Conservation (phyloP, 2,329 filamentous ascomycete species). For the Coniochaeta ligniaria region DNA sequence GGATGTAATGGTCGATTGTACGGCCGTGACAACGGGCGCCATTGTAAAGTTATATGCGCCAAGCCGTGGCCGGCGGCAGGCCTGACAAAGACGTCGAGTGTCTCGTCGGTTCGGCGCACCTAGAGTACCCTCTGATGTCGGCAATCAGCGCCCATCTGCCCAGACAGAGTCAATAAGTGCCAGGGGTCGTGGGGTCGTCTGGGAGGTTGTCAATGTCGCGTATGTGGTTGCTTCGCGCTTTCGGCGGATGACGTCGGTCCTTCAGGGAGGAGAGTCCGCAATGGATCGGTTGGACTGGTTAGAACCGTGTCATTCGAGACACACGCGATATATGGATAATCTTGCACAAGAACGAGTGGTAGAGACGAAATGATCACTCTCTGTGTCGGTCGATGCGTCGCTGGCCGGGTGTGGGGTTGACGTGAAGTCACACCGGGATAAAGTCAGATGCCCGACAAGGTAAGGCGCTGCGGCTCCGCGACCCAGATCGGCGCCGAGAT, state of each 20-base stretch:
- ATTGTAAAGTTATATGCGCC: conserved; percentile 23
- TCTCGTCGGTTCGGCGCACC: background rate
- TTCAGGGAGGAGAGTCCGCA: background rate
- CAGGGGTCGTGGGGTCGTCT: background rate
- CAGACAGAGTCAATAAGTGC: background rate
- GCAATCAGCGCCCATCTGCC: background rate
- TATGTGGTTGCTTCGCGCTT: background rate
- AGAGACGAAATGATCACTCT: background rate
- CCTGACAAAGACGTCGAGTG: background rate
- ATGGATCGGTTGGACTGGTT: background rate
- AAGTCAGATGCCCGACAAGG: conserved; percentile 1
- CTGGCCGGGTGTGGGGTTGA: conserved; percentile 4
- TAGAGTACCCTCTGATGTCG: background rate
- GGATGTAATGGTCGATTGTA: conserved; percentile 32
- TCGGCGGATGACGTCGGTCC: background rate
- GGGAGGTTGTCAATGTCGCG: background rate
- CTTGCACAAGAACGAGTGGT: background rate
- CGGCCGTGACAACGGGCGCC: conserved; percentile 47
- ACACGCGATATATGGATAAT: background rate
- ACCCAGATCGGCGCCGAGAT: conserved; percentile 5
- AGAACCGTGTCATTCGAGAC: background rate
- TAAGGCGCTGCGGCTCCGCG: background rate
- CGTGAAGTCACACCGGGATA: conserved; percentile 2
- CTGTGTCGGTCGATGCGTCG: background rate
- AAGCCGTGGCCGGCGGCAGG: background rate